Percentiles rank a stretch among this genome's conserved stretches.
These are phyloP conservation scores for Hortaea sp. DNA, from an alignment of 2,329 filamentous ascomycete genomes.

Conservation along the genomic window DNA sequence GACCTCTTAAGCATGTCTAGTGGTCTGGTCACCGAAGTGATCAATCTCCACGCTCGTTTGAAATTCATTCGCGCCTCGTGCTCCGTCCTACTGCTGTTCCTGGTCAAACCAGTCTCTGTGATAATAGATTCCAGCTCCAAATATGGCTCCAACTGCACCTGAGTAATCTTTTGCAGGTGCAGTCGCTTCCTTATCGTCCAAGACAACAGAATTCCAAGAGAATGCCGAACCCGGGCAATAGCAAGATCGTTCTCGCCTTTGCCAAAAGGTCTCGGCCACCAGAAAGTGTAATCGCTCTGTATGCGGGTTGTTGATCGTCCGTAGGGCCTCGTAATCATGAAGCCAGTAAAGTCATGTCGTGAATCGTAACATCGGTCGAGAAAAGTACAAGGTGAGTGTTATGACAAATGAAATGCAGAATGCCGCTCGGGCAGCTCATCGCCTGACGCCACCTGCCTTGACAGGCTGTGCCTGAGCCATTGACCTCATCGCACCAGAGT, in stretches of 20 bases:
- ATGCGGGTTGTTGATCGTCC: slow-evolving; percentile 1
- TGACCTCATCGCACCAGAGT: slow-evolving; percentile 17
- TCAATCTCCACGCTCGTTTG: too few relatives aligned
- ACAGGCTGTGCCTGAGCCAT: slow-evolving; percentile 23
- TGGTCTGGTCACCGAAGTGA: too few relatives aligned
- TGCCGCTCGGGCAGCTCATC: slow-evolving; percentile 6
- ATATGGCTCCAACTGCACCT: too few relatives aligned
- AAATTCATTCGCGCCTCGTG: too few relatives aligned
- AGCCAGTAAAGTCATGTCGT: slow-evolving; percentile 20
- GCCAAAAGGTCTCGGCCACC: not conserved
- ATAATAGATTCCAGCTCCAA: too few relatives aligned
- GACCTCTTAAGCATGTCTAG: too few relatives aligned
- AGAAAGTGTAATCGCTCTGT: not conserved
- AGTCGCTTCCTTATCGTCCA: too few relatives aligned
- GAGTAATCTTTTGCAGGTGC: too few relatives aligned
- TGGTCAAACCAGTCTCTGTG: too few relatives aligned
- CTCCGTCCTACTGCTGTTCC: too few relatives aligned
- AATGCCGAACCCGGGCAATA: slow-evolving; percentile 1
- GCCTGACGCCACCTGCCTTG: slow-evolving; percentile 20
- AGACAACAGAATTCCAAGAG: slow-evolving; percentile 1
- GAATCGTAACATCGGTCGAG: slow-evolving; percentile 19
- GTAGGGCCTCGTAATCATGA: slow-evolving; percentile 9
- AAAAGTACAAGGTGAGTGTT: slow-evolving; percentile 10
- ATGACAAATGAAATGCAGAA: slow-evolving; percentile 2
- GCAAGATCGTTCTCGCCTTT: not conserved